Base-by-base conservation (phyloP, 495 filamentous ascomycete species). In the Bacidia gigantensis region DNA sequence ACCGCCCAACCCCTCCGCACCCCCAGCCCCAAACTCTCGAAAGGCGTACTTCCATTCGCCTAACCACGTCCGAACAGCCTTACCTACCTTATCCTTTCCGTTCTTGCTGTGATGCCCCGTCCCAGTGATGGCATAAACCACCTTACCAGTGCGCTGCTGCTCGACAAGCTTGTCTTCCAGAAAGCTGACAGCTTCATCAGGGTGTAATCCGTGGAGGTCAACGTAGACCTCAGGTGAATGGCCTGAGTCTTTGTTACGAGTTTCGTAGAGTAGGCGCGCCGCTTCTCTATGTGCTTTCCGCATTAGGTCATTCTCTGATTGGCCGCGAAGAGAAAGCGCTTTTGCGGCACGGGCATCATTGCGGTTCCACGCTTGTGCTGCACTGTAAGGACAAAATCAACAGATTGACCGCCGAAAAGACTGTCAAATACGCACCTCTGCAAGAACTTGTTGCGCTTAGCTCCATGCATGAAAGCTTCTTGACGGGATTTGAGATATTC, bases 331-430 rank as follows among this genome's bases (percentile, higher is more conserved):
- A 55, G 86, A 92, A 46, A 96, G 73, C 38, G 92, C 92, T 68
- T 97, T 97, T 25, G 93, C 93, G 14, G 92, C 89, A 56, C 93
- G 82, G 21, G 93, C 89, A 65, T 99, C 93, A 61, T 93, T 96
- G 46, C 93, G 85, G 64, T 97, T 95, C 93, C 93, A 99, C n/a
- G 93, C 93, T 73, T 95, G 89, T n/a, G 92, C 90, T 49, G 93
- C 93, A 62, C 89, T 94, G 17, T 26, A 10, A 22, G 72, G 59
- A 38, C 41, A 58, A 25, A 26, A 32, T 23, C 12, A 5, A 25
- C 11, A 14, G 40, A 35, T 48, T 1, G 29, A 1, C 7, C 20
- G 11, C 12, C 20, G 39, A 3, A 3, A 46, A 9, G 17, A 7
- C 11, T 12, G 25, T 2, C 18, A 7, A 2, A 24, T 29, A 44